A percentile compares a stretch with the other conserved stretches of the same genome.
phyloP scores from a whole-genome alignment of 345 rosid species.

The Brassica rapa region DNA sequence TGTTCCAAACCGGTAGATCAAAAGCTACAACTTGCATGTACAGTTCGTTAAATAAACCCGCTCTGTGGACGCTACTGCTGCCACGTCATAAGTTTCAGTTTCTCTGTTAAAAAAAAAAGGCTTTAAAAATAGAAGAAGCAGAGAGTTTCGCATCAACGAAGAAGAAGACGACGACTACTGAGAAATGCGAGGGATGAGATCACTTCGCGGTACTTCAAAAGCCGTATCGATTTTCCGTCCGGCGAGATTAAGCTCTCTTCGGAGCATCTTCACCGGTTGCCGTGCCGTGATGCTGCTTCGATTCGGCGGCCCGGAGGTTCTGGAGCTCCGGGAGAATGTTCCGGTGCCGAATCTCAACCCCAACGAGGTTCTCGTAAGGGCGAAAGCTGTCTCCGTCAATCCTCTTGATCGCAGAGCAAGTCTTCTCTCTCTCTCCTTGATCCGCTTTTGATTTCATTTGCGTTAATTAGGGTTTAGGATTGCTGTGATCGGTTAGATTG shows the following conservation, averaged over 20 bases:
- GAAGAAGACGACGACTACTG: conserved; percentile 25
- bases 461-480: neutral
- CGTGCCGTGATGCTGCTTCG: conserved; percentile 85
- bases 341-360: conserved; percentile 76
- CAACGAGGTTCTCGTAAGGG: conserved; percentile 77
- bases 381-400: conserved; percentile 87
- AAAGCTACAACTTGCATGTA: conserved; percentile 20
- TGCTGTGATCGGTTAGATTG: neutral
- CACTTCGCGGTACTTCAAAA: conserved; percentile 6
- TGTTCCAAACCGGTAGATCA: conserved; percentile 16
- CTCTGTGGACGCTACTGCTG: conserved; percentile 43
- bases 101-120: neutral
- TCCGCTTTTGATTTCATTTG: conserved; percentile 20
- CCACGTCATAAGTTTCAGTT: conserved; percentile 39
- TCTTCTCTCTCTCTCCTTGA: conserved; percentile 12
- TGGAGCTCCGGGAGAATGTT: conserved; percentile 72
- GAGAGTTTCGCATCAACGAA: conserved; percentile 28
- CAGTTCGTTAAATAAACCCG: conserved; percentile 27
- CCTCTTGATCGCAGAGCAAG: conserved; percentile 93
- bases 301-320: conserved; percentile 88
- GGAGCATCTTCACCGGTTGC: conserved; percentile 65
- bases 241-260: conserved; percentile 33
- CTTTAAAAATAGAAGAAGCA: conserved; percentile 20
- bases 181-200: conserved; percentile 42
- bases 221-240: conserved; percentile 25